Base-by-base conservation (phyloP, 306 rosid genomes). In the Dryas octopetala region DNA sequence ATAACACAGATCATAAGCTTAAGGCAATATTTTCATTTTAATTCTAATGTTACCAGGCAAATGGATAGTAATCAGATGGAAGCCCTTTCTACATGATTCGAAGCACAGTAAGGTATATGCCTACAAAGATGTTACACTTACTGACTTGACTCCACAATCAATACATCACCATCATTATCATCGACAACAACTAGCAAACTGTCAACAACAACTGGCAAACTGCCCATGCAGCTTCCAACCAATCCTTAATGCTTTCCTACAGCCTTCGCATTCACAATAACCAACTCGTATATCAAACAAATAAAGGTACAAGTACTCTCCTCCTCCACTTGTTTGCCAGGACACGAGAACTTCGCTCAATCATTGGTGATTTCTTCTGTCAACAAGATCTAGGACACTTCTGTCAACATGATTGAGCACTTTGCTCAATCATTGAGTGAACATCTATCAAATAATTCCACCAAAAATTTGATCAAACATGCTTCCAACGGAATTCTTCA, bases 261-360 rank as follows among this genome's bases (percentile, higher is more conserved):
- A 12, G 40, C 17, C 64, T 41, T 70, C 52, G 19, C 43, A 52
- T 40, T 58, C 49, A 71, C 65, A 41, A 70, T 41, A 41, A 70
- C 38, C 13, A 45, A 71, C 53, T 55, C 32, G 3, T 44, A 15
- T 12, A 19, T 53, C 64, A 55, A 70, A 44, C 52, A 71, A 32
- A 54, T 23, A 8, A 55, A 55, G 15, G 15, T 54, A 19, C 53
- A 44, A 44, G 54, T 12, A 16, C 11, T 63, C 5, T 41, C 66
- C 54, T 57, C 8, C 32, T 45, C 43, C 13, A 23, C 6, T 43
- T 43, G 66, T 55, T 6, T 11, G 55, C 43, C 44, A 60, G 28
- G 40, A 60, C 65, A 2, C 4, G 43, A 6, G 65, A n/a, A 10
- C 16, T 59, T 26, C 9, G 15, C 64, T 26, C 11, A 26, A 59